Evolutionary conservation across 208 protist species (phyloP).

Genomic region (Acanthamoeba lenticulata): DNA sequence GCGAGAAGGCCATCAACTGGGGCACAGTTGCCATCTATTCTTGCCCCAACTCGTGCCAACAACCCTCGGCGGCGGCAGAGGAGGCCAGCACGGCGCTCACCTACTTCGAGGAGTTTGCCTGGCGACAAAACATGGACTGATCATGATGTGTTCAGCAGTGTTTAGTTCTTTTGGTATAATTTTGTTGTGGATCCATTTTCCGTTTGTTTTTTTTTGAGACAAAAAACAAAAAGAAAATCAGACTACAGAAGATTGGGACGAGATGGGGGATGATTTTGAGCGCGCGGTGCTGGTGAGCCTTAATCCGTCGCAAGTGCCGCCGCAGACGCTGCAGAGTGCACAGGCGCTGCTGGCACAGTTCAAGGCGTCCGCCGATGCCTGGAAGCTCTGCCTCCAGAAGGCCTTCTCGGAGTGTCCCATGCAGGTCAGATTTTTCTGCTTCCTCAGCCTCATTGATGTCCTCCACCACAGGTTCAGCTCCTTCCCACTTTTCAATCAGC

Average conservation of each 20-base stretch:
- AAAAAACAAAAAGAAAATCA: no score
- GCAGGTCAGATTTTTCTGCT: constrained; percentile 76
- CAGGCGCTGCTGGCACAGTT: constrained; percentile 24
- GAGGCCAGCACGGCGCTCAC: not conserved
- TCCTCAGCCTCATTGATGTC: constrained; percentile 72
- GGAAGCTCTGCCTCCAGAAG: constrained; percentile 72
- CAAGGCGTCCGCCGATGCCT: constrained; percentile 53
- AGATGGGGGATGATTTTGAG: constrained; percentile 77
- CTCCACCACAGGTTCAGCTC: constrained; percentile 58
- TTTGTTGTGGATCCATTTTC: no score
- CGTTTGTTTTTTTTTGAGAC: not conserved
- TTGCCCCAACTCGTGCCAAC: not conserved
- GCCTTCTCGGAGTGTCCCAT: constrained; percentile 38
- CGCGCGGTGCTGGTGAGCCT: constrained; percentile 72
- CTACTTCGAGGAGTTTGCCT: not conserved
- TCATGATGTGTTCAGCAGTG: not conserved
- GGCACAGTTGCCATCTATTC: constrained; percentile 7
- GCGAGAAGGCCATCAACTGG: constrained; percentile 22
- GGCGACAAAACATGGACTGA: constrained; percentile 36
- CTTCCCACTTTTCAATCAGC: not conserved
- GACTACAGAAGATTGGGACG: no score
- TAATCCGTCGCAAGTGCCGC: constrained; percentile 31
- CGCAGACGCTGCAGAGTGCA: constrained; percentile 66
- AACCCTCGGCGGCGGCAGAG: not conserved
- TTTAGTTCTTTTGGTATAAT: no score